phyloP scores from a whole-genome alignment of 768 basidiomycete genomes.

The Brasilioporus rufonigricans region DNA sequence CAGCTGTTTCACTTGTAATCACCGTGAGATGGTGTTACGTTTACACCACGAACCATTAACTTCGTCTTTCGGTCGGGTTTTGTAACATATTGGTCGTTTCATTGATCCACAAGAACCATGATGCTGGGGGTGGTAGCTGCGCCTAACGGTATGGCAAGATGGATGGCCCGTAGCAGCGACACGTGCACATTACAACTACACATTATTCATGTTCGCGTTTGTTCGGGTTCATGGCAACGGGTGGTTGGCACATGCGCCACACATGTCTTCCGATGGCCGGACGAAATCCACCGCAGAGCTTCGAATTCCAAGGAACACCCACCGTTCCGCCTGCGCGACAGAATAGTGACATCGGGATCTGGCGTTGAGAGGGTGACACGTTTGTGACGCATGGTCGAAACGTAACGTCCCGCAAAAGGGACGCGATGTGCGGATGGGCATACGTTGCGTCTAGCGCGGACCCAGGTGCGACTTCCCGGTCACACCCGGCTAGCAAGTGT shows the following conservation, averaged over 20 bases:
- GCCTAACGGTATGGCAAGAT: background rate
- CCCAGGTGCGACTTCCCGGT: no score
- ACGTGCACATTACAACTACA: background rate
- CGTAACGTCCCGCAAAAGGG: no score
- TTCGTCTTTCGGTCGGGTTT: background rate
- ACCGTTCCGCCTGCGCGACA: background rate
- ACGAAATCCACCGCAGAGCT: background rate
- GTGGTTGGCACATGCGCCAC: background rate
- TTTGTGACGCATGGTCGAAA: background rate
- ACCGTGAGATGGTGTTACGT: slow-evolving; percentile 1
- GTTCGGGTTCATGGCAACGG: background rate
- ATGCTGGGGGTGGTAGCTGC: background rate
- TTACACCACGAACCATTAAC: background rate
- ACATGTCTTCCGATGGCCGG: no score
- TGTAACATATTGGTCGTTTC: background rate
- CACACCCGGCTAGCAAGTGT: no score
- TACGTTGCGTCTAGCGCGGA: no score
- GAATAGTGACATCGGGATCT: background rate
- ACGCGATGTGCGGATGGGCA: no score
- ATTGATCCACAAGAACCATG: background rate
- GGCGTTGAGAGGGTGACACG: background rate
- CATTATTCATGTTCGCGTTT: background rate
- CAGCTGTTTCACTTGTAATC: background rate
- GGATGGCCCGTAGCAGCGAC: no score
- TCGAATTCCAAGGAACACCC: background rate